Evolutionary conservation across 441 rosid species (phyloP), one percentile per base, ranked within the genome.

Genomic region (Viola pubescens): DNA sequence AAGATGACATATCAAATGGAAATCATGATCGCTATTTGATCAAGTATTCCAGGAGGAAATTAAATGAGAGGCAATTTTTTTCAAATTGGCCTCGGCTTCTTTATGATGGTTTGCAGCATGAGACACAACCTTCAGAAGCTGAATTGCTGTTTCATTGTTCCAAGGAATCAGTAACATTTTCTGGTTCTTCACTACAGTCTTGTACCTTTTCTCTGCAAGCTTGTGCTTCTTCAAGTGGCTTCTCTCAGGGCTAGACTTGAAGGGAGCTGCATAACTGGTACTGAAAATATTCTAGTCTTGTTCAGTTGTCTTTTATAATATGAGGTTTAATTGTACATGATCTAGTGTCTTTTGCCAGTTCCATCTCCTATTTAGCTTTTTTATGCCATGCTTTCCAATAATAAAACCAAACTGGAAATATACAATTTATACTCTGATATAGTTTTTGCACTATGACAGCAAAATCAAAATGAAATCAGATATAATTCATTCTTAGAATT

Each of bases 21-120:
- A 73, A 70, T 44, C 45, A 44, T 39, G 80, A 74, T 61, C 73
- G 69, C 13, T 78, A 57, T 74, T 43, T 58, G 65, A 42, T 71
- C 56, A 52, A 5, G 56, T 52, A 52, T 52, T 34, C 40, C 9
- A 52, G 70, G 64, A 67, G 61, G 43, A 49, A 43, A 56, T 37
- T 67, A 34, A 62, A 44, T 37, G 67, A 57, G 54, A 58, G 68
- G 26, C 54, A 26, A 53, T n/a, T 14, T 58, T 64, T 11, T 4
- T 48, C 53, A 56, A 47, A 52, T 11, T 58, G 63, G 63, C 55
- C 38, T 41, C 58, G 19, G 43, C 64, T 58, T 53, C 48, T 65
- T 56, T 59, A 39, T 60, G 73, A 56, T 43, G 65, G 60, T 6
- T 65, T 57, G 54, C 51, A 26, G 14, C 61, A 7, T 56, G 46